Evolutionary conservation across 306 rosid species (phyloP), one percentile per base, ranked within the genome.

Genomic region (Quercus suber): DNA sequence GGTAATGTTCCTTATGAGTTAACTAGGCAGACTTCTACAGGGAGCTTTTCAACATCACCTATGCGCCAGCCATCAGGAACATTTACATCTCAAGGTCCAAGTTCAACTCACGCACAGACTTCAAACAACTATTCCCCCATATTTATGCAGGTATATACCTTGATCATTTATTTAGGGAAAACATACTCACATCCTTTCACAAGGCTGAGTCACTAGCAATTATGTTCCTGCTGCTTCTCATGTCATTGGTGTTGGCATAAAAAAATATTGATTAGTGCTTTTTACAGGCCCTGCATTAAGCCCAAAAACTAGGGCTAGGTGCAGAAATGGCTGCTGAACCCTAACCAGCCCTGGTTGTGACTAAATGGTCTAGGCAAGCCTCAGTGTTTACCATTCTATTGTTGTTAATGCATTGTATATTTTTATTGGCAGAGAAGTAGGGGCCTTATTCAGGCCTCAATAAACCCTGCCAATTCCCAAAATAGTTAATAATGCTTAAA

Each of bases 81-180:
- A 49, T 82, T 78, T 74, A 70, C 87, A 20, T 75, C 97, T 73
- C 99, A 84, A 79, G 73, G 88, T 64, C 84, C 92, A 64, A 57
- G 76, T 78, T 68, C 87, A 76, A 81, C 99, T 72, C 99, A 91
- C 74, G 86, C 92, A 1, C 95, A 92, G 68, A 89, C 81, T 78
- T 82, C 86, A 71, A 91, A 80, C 88, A 82, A 93, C 74, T 84
- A 86, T 88, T 95, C 99, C 74, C 99, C 99, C 82, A 93, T 95
- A 80, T 91, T 93, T 88, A 77, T 95, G 86, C 99, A 95, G 99
- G 99, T 92, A 31, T 65, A 91, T 81, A 76, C 59, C 78, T 51
- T 78, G 27, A 31, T n/a, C 35, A 31, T 18, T 6, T 17, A 33
- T 67, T 67, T 35, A 19, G 27, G 72, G 52, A 8, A 23, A 67